Evolutionary conservation across 2,329 filamentous ascomycete genomes (phyloP).

Genomic region (Tolypocladium pustulatum): DNA sequence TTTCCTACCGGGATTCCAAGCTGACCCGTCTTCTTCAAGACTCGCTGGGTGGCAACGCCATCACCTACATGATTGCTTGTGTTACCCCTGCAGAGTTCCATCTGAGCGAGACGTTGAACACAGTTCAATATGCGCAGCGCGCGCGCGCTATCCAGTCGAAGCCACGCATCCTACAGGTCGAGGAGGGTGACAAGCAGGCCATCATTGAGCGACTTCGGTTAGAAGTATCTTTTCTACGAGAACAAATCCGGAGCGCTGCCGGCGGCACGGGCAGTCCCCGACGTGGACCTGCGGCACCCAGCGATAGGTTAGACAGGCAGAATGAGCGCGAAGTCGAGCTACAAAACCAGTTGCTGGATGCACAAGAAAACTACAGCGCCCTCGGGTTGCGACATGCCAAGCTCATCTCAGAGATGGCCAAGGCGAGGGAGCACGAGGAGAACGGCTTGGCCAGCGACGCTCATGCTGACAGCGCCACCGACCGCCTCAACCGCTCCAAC

Average conservation of each 20-base stretch:
- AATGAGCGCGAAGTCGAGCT: conserved; percentile 81
- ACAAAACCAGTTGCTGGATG: conserved; percentile 85
- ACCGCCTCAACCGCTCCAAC: conserved; percentile 86
- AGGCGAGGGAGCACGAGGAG: conserved; percentile 64
- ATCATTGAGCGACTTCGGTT: conserved; percentile 88
- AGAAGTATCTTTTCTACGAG: conserved; percentile 84
- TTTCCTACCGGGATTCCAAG: conserved; percentile 97
- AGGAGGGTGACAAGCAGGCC: conserved; percentile 89
- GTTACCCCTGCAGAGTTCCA: conserved; percentile 96
- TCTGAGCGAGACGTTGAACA: conserved; percentile 93
- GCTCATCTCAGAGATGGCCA: conserved; percentile 86
- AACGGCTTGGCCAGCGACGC: conserved; percentile 45
- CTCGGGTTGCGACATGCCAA: conserved; percentile 91
- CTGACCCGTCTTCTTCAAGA: conserved; percentile 92
- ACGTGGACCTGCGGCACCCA: conserved; percentile 40
- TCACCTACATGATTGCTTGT: conserved; percentile 99
- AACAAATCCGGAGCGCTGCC: conserved; percentile 84
- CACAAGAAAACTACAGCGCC: conserved; percentile 88
- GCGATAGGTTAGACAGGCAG: conserved; percentile 66
- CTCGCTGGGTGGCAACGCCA: conserved; percentile 90
- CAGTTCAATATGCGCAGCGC: conserved; percentile 91
- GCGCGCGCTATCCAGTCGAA: conserved; percentile 96
- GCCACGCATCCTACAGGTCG: conserved; percentile 86
- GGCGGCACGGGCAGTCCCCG: conserved; percentile 49
- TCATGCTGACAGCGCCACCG: conserved; percentile 68